These are phyloP conservation scores for Tulasnella sp. DNA, from an alignment of 768 basidiomycete species.

Conservation along the genomic window DNA sequence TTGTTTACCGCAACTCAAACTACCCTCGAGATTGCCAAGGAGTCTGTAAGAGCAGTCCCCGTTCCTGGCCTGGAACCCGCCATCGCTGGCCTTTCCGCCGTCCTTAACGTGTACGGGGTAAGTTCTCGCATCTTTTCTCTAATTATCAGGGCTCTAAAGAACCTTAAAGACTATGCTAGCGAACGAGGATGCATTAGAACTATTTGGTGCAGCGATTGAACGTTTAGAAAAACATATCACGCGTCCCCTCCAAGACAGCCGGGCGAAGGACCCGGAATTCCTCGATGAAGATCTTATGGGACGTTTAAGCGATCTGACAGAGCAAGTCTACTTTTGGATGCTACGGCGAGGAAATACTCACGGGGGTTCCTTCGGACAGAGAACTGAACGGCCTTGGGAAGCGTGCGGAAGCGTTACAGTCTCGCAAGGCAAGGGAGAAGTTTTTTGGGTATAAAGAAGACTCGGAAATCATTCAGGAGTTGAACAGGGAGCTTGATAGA, in stretches of 20 bases:
- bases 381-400: background rate
- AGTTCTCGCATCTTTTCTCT: background rate
- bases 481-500: background rate
- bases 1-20: background rate
- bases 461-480: background rate
- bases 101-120: background rate
- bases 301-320: background rate
- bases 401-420: background rate
- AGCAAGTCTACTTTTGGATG: background rate
- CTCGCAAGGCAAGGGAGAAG: background rate
- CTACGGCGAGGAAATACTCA: background rate
- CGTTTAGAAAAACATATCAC: background rate
- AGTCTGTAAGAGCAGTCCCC: background rate
- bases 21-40: background rate
- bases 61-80: constrained; percentile 6
- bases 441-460: background rate
- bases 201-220: background rate
- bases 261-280: background rate
- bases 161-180: background rate
- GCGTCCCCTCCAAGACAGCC: background rate
- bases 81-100: background rate
- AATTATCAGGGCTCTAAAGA: background rate
- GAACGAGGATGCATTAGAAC: background rate
- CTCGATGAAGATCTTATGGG: background rate
- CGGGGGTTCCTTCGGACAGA: background rate